A percentile compares a stretch with the other conserved stretches of the same genome.
phyloP scores from a whole-genome alignment of 1,139 yeast species.

The Yamadazyma diddensiae region DNA sequence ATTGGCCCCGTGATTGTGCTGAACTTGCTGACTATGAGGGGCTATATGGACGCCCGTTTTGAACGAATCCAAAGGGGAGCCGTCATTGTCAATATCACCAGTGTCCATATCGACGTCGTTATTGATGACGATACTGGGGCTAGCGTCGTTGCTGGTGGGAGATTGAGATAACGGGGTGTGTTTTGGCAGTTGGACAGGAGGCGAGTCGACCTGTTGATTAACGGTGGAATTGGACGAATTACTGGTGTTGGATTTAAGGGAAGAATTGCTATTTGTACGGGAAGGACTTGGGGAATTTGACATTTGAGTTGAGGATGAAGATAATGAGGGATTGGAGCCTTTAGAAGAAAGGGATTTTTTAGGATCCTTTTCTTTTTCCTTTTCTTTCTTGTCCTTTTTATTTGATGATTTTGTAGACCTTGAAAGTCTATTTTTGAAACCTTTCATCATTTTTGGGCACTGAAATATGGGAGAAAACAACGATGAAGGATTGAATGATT shows the following conservation, averaged over 20 bases:
- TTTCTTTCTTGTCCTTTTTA: constrained; percentile 33
- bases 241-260: constrained; percentile 23
- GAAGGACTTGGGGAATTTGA: constrained; percentile 32
- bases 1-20: constrained; percentile 29
- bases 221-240: constrained; percentile 13
- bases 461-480: too few relatives aligned
- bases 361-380: constrained; percentile 17
- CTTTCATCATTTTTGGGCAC: constrained; percentile 49
- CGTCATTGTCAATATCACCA: constrained; percentile 11
- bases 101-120: constrained; percentile 21
- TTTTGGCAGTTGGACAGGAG: constrained; percentile 15
- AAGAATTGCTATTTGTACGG: constrained; percentile 30
- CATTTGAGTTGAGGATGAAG: constrained; percentile 17
- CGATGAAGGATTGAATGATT: too few relatives aligned
- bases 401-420: constrained; percentile 36
- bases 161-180: constrained; percentile 7
- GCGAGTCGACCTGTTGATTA: constrained; percentile 8
- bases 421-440: constrained; percentile 48
- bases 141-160: constrained; percentile 8
- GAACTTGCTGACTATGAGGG: constrained; percentile 26
- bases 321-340: constrained; percentile 13
- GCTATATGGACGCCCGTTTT: constrained; percentile 17
- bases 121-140: constrained; percentile 19
- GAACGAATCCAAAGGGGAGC: constrained; percentile 12
- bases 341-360: constrained; percentile 12